A percentile compares a stretch with the other conserved stretches of the same genome.
These are phyloP conservation scores for Curvularia lunata DNA, from an alignment of 2,329 filamentous ascomycete species.

Conservation along the genomic window DNA sequence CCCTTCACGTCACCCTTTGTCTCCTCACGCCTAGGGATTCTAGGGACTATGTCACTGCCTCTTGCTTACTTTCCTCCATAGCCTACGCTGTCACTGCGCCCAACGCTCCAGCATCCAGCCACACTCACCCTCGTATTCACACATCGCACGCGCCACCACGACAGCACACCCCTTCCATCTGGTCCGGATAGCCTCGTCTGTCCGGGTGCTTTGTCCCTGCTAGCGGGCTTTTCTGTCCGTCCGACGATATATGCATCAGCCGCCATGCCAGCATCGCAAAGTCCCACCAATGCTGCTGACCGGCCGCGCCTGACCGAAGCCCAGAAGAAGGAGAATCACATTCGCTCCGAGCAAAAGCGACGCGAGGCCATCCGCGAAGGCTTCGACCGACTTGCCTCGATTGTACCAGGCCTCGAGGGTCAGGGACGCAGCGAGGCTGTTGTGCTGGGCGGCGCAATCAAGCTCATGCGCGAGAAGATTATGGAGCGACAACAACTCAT, in stretches of 20 bases:
- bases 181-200: background rate
- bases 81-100: conserved; percentile 2
- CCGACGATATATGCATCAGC: background rate
- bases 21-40: background rate
- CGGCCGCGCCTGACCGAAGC: conserved; percentile 71
- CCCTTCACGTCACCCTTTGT: background rate
- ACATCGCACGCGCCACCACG: background rate
- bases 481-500: conserved; percentile 46
- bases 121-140: background rate
- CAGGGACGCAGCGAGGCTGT: conserved; percentile 84
- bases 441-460: conserved; percentile 68
- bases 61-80: conserved; percentile 1
- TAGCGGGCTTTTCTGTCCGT: conserved; percentile 1
- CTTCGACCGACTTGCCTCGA: conserved; percentile 79
- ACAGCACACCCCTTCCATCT: background rate
- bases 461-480: conserved; percentile 53
- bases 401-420: conserved; percentile 82
- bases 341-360: conserved; percentile 70
- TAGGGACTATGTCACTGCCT: conserved; percentile 4
- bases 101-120: background rate
- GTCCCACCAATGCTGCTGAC: conserved; percentile 49
- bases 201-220: conserved; percentile 6
- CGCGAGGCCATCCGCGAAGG: conserved; percentile 79
- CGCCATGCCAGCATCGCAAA: conserved; percentile 37
- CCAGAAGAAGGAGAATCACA: conserved; percentile 77